Evolutionary conservation across 2,329 filamentous ascomycete genomes (phyloP), one percentile per base, ranked within the genome.

Genomic region (Sporothrix inflata): DNA sequence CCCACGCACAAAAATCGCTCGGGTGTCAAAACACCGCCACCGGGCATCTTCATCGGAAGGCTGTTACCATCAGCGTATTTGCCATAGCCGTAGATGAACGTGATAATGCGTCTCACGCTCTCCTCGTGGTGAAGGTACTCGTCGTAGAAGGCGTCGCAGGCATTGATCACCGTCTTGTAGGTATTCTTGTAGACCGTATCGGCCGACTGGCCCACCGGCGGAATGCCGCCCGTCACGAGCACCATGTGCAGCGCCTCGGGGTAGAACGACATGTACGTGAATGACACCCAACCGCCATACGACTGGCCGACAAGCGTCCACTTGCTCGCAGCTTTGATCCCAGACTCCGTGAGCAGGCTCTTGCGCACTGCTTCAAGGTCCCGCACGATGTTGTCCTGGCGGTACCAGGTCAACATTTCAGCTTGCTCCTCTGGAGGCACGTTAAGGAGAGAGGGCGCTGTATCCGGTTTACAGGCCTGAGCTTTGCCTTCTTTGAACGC

Each of bases 281-380:
- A 84, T n/a, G 85, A 85, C 74, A 91, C 90, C 80, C 93, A 94
- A 0, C 92, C 91, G 40, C 92, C 92, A 78, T 92, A 94, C 42
- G 87, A 90, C 79, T 94, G 91, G 2, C 91, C 91, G 74, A 92
- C 85, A 40, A 92, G 83, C 42, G 85, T 88, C 90, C 90, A 93
- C 79, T 89, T 90, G 77, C 87, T 85, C 0, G 14, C 61, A 30
- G 38, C 45, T 24, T 14, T 12, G 5, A 19, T 9, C 12, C 21
- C 16, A 1, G 40, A 2, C 0, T 42, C 4, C 4, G 81, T 81
- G 0, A 86, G 89, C 60, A 94, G 80, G 9, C 84, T 85, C 73
- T 87, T 84, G 1, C 92, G 85, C 16, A 94, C 85, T 2, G 91
- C 90, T 78, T 94, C 92, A 72, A 90, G 91, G 76, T 94, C 92